These are phyloP conservation scores for Suhomyces bolitotheri DNA, from an alignment of 1,139 yeast species.

Conservation along the genomic window DNA sequence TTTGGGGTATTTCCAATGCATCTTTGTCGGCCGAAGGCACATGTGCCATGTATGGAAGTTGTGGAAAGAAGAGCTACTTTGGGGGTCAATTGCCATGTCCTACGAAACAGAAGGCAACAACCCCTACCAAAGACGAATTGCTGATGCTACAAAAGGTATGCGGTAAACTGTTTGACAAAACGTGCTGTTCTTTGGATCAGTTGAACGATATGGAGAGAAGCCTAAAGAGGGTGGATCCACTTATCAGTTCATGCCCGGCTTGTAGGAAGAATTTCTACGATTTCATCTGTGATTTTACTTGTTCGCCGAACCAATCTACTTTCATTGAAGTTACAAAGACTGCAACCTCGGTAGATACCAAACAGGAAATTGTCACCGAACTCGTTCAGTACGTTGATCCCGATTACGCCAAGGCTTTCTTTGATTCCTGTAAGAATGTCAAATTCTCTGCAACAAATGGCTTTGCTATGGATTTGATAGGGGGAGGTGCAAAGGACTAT, in stretches of 20 bases:
- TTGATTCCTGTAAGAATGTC: slow-evolving; percentile 82
- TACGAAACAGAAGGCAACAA: slow-evolving; percentile 45
- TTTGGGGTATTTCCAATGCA: background rate
- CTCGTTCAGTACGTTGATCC: slow-evolving; percentile 64
- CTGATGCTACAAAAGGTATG: slow-evolving; percentile 59
- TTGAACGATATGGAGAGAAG: slow-evolving; percentile 42
- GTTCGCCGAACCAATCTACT: slow-evolving; percentile 79
- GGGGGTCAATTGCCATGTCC: slow-evolving; percentile 84
- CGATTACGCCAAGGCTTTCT: slow-evolving; percentile 62
- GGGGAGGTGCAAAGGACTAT: slow-evolving; percentile 88
- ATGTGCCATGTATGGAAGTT: slow-evolving; percentile 62
- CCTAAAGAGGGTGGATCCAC: slow-evolving; percentile 71
- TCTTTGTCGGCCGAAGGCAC: slow-evolving; percentile 28
- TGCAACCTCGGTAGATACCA: slow-evolving; percentile 50
- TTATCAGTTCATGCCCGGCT: slow-evolving; percentile 93
- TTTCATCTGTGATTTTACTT: slow-evolving; percentile 85
- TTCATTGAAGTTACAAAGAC: slow-evolving; percentile 69
- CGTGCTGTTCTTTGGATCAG: slow-evolving; percentile 44
- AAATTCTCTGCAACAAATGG: slow-evolving; percentile 96
- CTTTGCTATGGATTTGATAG: slow-evolving; percentile 93
- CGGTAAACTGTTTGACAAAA: slow-evolving; percentile 59
- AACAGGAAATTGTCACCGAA: slow-evolving; percentile 66
- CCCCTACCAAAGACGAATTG: slow-evolving; percentile 32
- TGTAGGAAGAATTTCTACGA: slow-evolving; percentile 83
- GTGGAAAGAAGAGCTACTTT: slow-evolving; percentile 81